Evolutionary conservation across 805 yeast species (phyloP).

Genomic region (Saturnispora diversa): DNA sequence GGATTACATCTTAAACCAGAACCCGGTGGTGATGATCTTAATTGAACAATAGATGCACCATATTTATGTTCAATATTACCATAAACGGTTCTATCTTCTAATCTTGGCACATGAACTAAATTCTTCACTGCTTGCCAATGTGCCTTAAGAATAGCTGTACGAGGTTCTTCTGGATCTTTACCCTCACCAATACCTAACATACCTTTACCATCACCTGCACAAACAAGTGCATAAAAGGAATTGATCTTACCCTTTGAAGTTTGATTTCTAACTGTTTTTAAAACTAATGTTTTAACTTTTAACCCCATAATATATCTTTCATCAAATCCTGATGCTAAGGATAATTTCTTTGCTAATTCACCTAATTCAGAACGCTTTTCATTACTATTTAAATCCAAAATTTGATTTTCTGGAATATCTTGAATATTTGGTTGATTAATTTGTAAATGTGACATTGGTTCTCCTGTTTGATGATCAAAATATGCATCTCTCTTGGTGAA

Average conservation of each 20-base stretch:
- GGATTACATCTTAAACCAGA: slow-evolving; percentile 90
- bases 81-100: slow-evolving; percentile 83
- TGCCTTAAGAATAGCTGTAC: slow-evolving; percentile 72
- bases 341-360: slow-evolving; percentile 44
- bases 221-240: slow-evolving; percentile 72
- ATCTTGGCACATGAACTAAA: slow-evolving; percentile 71
- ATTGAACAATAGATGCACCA: slow-evolving; percentile 76
- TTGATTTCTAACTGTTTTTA: slow-evolving; percentile 82
- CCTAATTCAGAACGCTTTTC: slow-evolving; percentile 22
- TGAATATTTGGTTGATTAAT: slow-evolving; percentile 23
- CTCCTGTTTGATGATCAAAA: slow-evolving; percentile 51
- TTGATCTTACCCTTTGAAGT: slow-evolving; percentile 88
- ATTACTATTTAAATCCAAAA: slow-evolving; percentile 18
- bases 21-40: slow-evolving; percentile 88
- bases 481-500: slow-evolving; percentile 61
- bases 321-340: slow-evolving; percentile 59
- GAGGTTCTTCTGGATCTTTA: slow-evolving; percentile 68
- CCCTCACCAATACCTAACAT: slow-evolving; percentile 95
- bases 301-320: slow-evolving; percentile 52
- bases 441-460: slow-evolving; percentile 19
- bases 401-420: slow-evolving; percentile 21
- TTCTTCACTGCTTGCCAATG: slow-evolving; percentile 92
- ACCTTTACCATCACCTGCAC: slow-evolving; percentile 90
- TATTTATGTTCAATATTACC: slow-evolving; percentile 76
- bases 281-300: slow-evolving; percentile 55